These are phyloP conservation scores for Puccinia polysora DNA, from an alignment of 1,284 basidiomycete genomes.

Conservation along the genomic window DNA sequence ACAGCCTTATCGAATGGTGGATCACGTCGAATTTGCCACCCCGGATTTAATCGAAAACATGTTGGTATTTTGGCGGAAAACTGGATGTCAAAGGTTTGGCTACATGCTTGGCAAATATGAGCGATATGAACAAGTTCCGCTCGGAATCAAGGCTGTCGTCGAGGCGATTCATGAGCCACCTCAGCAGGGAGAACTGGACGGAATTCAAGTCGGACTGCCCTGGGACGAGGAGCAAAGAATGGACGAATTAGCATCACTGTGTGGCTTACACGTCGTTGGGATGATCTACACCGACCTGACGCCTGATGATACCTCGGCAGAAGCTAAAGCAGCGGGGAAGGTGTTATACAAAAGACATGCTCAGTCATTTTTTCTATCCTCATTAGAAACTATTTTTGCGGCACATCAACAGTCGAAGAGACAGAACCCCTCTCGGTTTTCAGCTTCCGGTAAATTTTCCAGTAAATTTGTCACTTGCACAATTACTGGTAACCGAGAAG, in stretches of 20 bases:
- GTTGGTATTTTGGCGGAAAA: slow-evolving; percentile 81
- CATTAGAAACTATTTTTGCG: slow-evolving; percentile 85
- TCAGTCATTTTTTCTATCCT: slow-evolving; percentile 87
- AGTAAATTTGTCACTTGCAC: slow-evolving; percentile 93
- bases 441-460: slow-evolving; percentile 74
- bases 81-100: slow-evolving; percentile 78
- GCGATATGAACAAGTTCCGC: slow-evolving; percentile 89
- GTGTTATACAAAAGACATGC: slow-evolving; percentile 91
- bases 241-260: slow-evolving; percentile 63
- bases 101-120: slow-evolving; percentile 91
- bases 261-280: slow-evolving; percentile 75
- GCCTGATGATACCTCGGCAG: slow-evolving; percentile 56
- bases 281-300: slow-evolving; percentile 95
- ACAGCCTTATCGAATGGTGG: slow-evolving; percentile 92
- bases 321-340: slow-evolving; percentile 67
- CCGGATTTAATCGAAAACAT: slow-evolving; percentile 80
- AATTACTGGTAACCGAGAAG: slow-evolving; percentile 82
- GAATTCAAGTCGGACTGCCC: slow-evolving; percentile 79
- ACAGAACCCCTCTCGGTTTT: slow-evolving; percentile 70
- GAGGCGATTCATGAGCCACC: slow-evolving; percentile 96
- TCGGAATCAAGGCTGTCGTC: slow-evolving; percentile 97
- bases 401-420: slow-evolving; percentile 78
- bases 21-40: slow-evolving; percentile 93
- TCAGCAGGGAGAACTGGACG: slow-evolving; percentile 93
- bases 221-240: slow-evolving; percentile 88